Evolutionary conservation across 371 early-diverging fungal species (phyloP).

Genomic region (Lichtheimia ramosa): DNA sequence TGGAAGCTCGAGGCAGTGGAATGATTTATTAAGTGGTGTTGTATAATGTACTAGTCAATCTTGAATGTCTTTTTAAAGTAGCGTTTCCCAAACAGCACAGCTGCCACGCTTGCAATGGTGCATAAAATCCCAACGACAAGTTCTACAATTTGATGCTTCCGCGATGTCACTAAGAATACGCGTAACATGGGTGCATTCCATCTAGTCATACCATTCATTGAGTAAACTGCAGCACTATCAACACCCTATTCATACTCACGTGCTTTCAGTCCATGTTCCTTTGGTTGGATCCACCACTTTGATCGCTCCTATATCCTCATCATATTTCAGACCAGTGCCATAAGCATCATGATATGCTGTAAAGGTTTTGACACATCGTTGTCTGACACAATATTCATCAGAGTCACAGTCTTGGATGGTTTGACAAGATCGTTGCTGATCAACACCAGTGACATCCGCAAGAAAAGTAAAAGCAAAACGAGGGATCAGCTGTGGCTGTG

Average conservation of each 20-base stretch:
- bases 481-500: slow-evolving; percentile 35
- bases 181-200: slow-evolving; percentile 57
- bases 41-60: slow-evolving; percentile 15
- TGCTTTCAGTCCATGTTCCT: slow-evolving; percentile 72
- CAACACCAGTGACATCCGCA: slow-evolving; percentile 50
- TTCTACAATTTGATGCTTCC: slow-evolving; percentile 58
- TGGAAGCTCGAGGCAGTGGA: background rate
- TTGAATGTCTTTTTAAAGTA: slow-evolving; percentile 50
- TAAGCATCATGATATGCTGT: slow-evolving; percentile 73
- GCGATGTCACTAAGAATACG: slow-evolving; percentile 57
- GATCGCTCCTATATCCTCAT: slow-evolving; percentile 44
- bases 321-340: slow-evolving; percentile 68
- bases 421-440: slow-evolving; percentile 21
- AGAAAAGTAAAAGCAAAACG: slow-evolving; percentile 52
- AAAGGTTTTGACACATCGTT: slow-evolving; percentile 52
- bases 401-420: slow-evolving; percentile 36
- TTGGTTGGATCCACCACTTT: slow-evolving; percentile 63
- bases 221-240: background rate
- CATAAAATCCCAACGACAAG: slow-evolving; percentile 61
- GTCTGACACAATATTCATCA: slow-evolving; percentile 52
- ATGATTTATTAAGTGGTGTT: too few relatives aligned
- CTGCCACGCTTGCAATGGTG: slow-evolving; percentile 31
- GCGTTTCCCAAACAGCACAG: slow-evolving; percentile 32
- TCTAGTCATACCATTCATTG: slow-evolving; percentile 26
- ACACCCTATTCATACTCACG: slow-evolving; percentile 43